phyloP scores from a whole-genome alignment of 2,329 filamentous ascomycete genomes.

The Cordyceps farinosa region DNA sequence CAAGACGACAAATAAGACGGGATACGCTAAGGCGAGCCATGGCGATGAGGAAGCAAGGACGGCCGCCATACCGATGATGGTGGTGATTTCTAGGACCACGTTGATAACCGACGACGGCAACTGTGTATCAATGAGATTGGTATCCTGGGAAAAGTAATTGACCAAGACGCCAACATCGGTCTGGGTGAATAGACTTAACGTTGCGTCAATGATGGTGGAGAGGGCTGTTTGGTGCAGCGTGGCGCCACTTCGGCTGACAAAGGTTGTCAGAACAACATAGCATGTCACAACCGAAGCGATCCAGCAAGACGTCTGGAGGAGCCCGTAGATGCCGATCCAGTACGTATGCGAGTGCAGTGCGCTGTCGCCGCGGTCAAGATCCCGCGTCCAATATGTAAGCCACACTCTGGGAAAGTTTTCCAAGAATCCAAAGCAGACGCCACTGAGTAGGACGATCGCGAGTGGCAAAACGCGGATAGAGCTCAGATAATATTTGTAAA shows the following conservation, averaged over 20 bases:
- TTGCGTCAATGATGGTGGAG: constrained; percentile 26
- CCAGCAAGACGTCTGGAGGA: not conserved
- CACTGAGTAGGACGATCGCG: constrained; percentile 9
- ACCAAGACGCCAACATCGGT: constrained; percentile 33
- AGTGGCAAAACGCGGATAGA: constrained; percentile 17
- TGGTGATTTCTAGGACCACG: constrained; percentile 33
- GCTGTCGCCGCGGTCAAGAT: constrained; percentile 17
- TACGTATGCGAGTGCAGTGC: constrained; percentile 10
- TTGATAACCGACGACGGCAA: constrained; percentile 27
- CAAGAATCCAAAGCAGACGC: constrained; percentile 20
- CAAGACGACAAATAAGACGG: constrained; percentile 36
- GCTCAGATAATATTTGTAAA: constrained; percentile 26
- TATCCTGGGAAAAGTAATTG: constrained; percentile 37
- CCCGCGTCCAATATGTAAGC: constrained; percentile 32
- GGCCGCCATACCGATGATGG: constrained; percentile 45
- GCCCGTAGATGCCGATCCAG: not conserved
- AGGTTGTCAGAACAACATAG: constrained; percentile 21
- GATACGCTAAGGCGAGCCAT: constrained; percentile 48
- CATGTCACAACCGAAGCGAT: constrained; percentile 14
- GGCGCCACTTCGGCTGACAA: not conserved
- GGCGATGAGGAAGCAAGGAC: constrained; percentile 42
- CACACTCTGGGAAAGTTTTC: constrained; percentile 27
- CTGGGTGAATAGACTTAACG: constrained; percentile 32
- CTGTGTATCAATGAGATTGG: constrained; percentile 31
- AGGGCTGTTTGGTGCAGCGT: constrained; percentile 26